Evolutionary conservation across 2,329 filamentous ascomycete species (phyloP), one percentile per base, ranked within the genome.

Genomic region (Penicillium sp.): DNA sequence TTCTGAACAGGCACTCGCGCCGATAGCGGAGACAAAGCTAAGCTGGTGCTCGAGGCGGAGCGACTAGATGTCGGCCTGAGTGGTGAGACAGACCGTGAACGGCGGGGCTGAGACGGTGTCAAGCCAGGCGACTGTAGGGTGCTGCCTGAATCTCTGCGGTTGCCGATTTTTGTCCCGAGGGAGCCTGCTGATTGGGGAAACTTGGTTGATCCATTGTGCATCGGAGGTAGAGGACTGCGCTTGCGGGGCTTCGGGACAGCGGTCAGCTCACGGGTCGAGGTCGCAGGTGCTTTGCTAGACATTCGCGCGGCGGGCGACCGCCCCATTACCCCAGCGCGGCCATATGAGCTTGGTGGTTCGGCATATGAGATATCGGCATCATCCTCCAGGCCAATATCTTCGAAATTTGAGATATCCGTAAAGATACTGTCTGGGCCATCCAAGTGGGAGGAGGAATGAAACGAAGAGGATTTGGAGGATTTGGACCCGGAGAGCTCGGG

Each of bases 381-480:
- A 64, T 89, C 87, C 56, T 91, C 88, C 29, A 97, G 84, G 11
- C 89, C 90, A 70, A 97, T 96, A 61, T 97, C 93, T 71, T 97
- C 93, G 66, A 97, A 97, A 71, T 97, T 86, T 60, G 85, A 86
- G 54, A 88, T 83, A 68, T 96, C 90, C 48, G 85, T 81, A 42
- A 89, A 77, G 47, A 85, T 81, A 62, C 81, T 84, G 67, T 87
- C 85, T 26, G 76, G 73, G 63, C 90, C 89, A 66, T 91, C 88
- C 66, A 84, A 78, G 48, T 86, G 88, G 58, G 84, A 86, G 53
- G 88, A 86, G 35, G 91, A 96, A 64, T 87, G 88, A 67, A 93
- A 89, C 46, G 91, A 96, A 5, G 90, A 95, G 27, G 91, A 91
- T 74, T 94, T 95, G 61, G 90, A 96, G 59, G 90, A 94, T 74